phyloP scores from a whole-genome alignment of 75 land plant species.

The Cryptomeria japonica region DNA sequence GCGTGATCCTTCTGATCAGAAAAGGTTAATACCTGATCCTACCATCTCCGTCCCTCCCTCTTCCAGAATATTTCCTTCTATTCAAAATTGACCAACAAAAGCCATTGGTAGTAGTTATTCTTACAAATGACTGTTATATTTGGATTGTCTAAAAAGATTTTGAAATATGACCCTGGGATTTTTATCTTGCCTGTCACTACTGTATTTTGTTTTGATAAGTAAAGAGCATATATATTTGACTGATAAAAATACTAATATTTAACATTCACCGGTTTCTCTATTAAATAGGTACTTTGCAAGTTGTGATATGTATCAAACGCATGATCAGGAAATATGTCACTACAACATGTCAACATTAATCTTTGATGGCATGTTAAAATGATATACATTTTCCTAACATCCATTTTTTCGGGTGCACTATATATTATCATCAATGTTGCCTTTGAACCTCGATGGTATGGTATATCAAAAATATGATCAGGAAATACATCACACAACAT shows the following conservation, averaged over 20 bases:
- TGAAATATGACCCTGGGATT: not conserved
- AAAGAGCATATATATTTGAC: not conserved
- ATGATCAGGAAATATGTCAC: not conserved
- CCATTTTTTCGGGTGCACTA: not conserved
- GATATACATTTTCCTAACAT: not conserved
- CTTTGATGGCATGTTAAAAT: not conserved
- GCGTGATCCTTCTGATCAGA: constrained; percentile 54
- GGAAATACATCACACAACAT: not conserved
- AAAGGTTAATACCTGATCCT: constrained; percentile 38
- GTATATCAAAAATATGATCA: not conserved
- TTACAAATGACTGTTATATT: not conserved
- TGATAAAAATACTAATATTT: not conserved
- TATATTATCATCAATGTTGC: not conserved
- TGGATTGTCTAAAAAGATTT: not conserved
- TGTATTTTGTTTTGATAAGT: not conserved
- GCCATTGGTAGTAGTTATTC: not conserved
- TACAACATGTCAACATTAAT: not conserved
- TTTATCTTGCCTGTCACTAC: not conserved
- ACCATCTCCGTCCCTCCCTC: constrained; percentile 35
- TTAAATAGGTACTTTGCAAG: not conserved
- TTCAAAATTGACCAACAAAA: constrained; percentile 5
- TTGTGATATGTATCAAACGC: not conserved
- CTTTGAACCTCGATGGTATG: not conserved
- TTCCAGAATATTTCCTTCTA: constrained; percentile 48
- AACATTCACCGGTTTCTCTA: not conserved